phyloP scores from a whole-genome alignment of 2,329 filamentous ascomycete species.

The Elsinoe australis region DNA sequence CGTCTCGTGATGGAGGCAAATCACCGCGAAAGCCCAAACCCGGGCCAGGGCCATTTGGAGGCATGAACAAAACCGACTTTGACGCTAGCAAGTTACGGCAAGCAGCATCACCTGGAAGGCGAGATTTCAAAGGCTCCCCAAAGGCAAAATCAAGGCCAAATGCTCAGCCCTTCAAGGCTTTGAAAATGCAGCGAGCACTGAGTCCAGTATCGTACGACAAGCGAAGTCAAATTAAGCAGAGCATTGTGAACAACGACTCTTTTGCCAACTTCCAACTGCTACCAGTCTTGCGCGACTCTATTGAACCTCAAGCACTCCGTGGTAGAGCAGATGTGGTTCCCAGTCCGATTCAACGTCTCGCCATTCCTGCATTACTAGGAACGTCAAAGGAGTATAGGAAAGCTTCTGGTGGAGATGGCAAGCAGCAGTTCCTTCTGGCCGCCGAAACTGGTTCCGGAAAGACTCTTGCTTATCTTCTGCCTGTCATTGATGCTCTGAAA shows the following conservation, averaged over 20 bases:
- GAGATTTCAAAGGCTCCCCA: slow-evolving; percentile 29
- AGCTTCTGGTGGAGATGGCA: slow-evolving; percentile 26
- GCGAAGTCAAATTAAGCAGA: slow-evolving; percentile 53
- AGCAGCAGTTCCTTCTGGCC: slow-evolving; percentile 68
- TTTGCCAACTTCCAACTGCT: slow-evolving; percentile 78
- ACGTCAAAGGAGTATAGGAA: slow-evolving; percentile 29
- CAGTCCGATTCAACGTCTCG: slow-evolving; percentile 81
- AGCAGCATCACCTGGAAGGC: slow-evolving; percentile 38
- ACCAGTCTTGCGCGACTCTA: slow-evolving; percentile 61
- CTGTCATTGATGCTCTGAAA: slow-evolving; percentile 79
- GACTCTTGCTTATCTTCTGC: slow-evolving; percentile 85
- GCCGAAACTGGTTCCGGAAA: slow-evolving; percentile 97
- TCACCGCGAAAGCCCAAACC: slow-evolving; percentile 37
- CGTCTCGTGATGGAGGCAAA: slow-evolving; percentile 28
- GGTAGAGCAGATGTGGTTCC: slow-evolving; percentile 68
- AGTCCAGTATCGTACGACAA: slow-evolving; percentile 68
- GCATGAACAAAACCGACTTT: slow-evolving; percentile 50
- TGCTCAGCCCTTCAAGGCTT: slow-evolving; percentile 60
- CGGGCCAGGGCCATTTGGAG: slow-evolving; percentile 52
- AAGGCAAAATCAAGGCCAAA: slow-evolving; percentile 29
- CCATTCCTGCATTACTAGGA: slow-evolving; percentile 72
- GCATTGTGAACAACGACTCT: slow-evolving; percentile 58
- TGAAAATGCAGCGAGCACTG: slow-evolving; percentile 87
- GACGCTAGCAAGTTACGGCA: slow-evolving; percentile 32
- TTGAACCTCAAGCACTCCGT: slow-evolving; percentile 65